These are phyloP conservation scores for Umbellularia californica DNA, from an alignment of 164 flowering plant genomes.

Conservation along the genomic window DNA sequence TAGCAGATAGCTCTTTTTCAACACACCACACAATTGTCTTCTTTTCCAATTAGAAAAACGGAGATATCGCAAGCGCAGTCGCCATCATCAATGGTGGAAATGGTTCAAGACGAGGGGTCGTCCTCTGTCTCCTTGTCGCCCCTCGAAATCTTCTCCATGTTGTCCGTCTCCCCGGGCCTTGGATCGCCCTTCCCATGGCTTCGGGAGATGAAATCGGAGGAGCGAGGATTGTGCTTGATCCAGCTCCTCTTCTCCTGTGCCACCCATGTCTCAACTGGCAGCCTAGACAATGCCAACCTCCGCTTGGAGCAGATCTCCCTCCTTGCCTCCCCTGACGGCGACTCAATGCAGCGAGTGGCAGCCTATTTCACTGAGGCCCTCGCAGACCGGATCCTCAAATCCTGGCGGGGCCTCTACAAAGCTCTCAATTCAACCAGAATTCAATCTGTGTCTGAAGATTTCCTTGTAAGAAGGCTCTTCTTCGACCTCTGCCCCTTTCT, in stretches of 20 bases:
- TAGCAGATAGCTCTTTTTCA: too few species aligned
- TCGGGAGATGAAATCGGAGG: constrained; percentile 61
- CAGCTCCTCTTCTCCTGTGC: constrained; percentile 55
- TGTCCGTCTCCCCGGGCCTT: constrained; percentile 47
- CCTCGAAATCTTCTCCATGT: constrained; percentile 42
- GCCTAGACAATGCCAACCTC: constrained; percentile 55
- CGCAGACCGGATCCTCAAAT: constrained; percentile 49
- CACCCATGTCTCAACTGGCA: constrained; percentile 51
- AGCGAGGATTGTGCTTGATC: constrained; percentile 59
- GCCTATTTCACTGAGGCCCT: constrained; percentile 65
- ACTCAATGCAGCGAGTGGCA: constrained; percentile 75
- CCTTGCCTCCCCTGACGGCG: constrained; percentile 64
- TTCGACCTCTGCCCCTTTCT: constrained; percentile 67
- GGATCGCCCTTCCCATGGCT: constrained; percentile 54
- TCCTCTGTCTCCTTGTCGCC: constrained; percentile 60
- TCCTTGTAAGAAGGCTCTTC: constrained; percentile 43
- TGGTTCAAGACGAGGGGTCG: constrained; percentile 67
- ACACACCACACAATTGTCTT: too few species aligned
- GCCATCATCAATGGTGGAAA: constrained; percentile 32
- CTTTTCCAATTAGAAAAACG: neutral
- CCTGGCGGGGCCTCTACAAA: constrained; percentile 64
- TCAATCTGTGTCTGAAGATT: constrained; percentile 26
- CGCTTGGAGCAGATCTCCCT: constrained; percentile 62
- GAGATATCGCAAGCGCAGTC: neutral
- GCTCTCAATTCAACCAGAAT: constrained; percentile 43